A percentile compares a stretch with the other conserved stretches of the same genome.
phyloP scores from a whole-genome alignment of 768 basidiomycete species.

The Boletellus sp. region DNA sequence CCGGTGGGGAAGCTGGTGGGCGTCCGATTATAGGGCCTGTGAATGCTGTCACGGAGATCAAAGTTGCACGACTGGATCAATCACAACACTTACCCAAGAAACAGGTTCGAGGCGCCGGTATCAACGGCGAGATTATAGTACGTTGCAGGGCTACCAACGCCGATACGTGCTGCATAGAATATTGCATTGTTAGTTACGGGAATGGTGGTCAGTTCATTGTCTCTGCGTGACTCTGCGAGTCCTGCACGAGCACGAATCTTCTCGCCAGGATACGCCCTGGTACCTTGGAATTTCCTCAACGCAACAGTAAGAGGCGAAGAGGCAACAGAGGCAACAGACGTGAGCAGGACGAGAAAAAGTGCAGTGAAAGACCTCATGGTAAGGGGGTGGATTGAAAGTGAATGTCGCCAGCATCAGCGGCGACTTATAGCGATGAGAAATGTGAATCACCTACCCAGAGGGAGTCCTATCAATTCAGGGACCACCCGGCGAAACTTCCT shows the following conservation, averaged over 20 bases:
- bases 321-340: too few relatives aligned
- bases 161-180: slow-evolving; percentile 22
- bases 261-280: slow-evolving; percentile 5
- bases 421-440: too few relatives aligned
- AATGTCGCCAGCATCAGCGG: too few relatives aligned
- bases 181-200: slow-evolving; percentile 12
- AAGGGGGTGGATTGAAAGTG: too few relatives aligned
- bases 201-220: slow-evolving; percentile 7
- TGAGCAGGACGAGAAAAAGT: too few relatives aligned
- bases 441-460: too few relatives aligned
- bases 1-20: not conserved
- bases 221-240: not conserved
- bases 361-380: too few relatives aligned
- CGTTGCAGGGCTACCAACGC: slow-evolving; percentile 26
- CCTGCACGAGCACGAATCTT: slow-evolving; percentile 6
- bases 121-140: slow-evolving; percentile 30
- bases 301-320: too few relatives aligned
- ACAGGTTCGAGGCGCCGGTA: slow-evolving; percentile 33
- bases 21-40: not conserved
- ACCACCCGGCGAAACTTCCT: too few relatives aligned
- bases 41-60: not conserved
- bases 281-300: slow-evolving; percentile 4
- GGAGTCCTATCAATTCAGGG: too few relatives aligned
- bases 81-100: slow-evolving; percentile 10
- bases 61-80: not conserved